phyloP scores from a whole-genome alignment of 768 basidiomycete genomes.

The Roridomyces roridus region DNA sequence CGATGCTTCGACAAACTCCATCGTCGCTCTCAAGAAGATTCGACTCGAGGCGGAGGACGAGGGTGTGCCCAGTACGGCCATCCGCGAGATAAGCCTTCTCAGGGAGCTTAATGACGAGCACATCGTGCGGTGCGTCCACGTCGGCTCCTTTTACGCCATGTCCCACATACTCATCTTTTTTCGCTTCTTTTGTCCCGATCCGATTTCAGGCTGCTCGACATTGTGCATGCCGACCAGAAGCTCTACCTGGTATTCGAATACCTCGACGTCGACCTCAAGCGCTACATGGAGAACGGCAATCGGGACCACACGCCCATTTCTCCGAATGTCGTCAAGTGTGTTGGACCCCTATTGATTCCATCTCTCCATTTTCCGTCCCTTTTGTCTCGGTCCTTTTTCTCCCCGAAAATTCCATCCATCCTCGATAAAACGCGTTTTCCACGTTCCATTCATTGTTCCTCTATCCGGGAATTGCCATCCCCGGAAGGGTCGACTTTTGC shows the following conservation, averaged over 20 bases:
- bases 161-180: slow-evolving; percentile 1
- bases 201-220: slow-evolving; percentile 81
- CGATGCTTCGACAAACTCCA: slow-evolving; percentile 74
- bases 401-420: background rate
- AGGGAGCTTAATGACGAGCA: slow-evolving; percentile 97
- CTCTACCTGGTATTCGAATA: slow-evolving; percentile 99
- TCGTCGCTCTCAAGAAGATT: slow-evolving; percentile 99
- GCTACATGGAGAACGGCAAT: slow-evolving; percentile 92
- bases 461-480: background rate
- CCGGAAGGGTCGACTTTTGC: background rate
- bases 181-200: background rate
- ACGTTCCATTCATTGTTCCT: slow-evolving; percentile 2
- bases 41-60: slow-evolving; percentile 98
- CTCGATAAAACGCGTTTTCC: background rate
- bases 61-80: slow-evolving; percentile 97
- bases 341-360: slow-evolving; percentile 15
- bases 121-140: slow-evolving; percentile 78
- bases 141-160: background rate
- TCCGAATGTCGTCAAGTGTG: slow-evolving; percentile 80
- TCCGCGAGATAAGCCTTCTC: slow-evolving; percentile 95
- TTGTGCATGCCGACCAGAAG: slow-evolving; percentile 96
- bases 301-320: slow-evolving; percentile 76
- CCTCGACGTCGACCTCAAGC: slow-evolving; percentile 94
- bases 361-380: background rate
- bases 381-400: background rate